Evolutionary conservation across 345 rosid species (phyloP), one percentile per base, ranked within the genome.

Genomic region (Pistacia integerrima): DNA sequence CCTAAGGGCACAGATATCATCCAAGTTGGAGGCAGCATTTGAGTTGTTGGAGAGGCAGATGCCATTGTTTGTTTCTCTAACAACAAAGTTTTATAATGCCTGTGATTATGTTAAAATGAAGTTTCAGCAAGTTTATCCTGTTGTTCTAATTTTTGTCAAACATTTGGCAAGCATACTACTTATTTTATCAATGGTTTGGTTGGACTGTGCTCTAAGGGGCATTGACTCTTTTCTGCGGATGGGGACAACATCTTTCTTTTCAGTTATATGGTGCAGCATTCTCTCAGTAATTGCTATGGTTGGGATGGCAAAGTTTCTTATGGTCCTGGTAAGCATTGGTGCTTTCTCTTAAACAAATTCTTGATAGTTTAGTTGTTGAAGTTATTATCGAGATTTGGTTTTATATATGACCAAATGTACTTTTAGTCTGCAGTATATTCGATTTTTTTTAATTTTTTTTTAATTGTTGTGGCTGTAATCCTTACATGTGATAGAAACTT

Each of bases 201-300:
- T 96, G 97, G 94, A 91, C 84, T 93, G 90, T 84, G 87, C 93
- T 49, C 73, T 93, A 74, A 90, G 98, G 77, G 97, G 99, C 69
- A 73, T 96, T 56, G 93, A 89, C 82, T 96, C 98, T 72, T 91
- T 96, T 79, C 77, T 92, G 70, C 90, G 93, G 68, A 83, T 96
- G 93, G 97, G 98, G 74, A 93, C 97, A 17, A 79, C 94, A 44
- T 92, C 97, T 5, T 88, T 93, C 82, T 92, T 92, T 82, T 90
- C 93, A 13, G 80, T 92, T 78, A 77, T 96, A 76, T 96, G 98
- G 99, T 93, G 97, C 83, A 89, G 98, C 84, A 84, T 91, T 73
- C 83, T 96, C 79, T 92, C 99, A 58, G 82, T 83, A 51, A 81
- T 92, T 81, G 89, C 93, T 18, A 90, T 93, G 98, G 87, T 82